These are phyloP conservation scores for Laburnicola sp. DNA, from an alignment of 2,329 filamentous ascomycete species.

Conservation along the genomic window DNA sequence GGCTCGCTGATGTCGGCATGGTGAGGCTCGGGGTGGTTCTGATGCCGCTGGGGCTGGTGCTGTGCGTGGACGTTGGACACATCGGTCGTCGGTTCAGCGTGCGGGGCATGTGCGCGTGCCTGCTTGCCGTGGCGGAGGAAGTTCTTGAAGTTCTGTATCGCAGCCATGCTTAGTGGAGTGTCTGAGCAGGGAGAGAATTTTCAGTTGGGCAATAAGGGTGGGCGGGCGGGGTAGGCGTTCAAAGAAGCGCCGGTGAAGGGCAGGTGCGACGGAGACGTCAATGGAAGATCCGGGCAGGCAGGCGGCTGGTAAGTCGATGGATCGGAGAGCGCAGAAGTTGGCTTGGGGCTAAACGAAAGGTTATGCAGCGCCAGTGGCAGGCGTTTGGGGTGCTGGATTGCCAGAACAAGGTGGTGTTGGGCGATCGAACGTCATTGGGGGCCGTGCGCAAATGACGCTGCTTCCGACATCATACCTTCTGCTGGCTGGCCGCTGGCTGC, in stretches of 20 bases:
- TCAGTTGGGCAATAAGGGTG: no score
- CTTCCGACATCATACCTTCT: slow-evolving; percentile 26
- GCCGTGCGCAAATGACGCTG: slow-evolving; percentile 23
- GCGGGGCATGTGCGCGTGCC: slow-evolving; percentile 68
- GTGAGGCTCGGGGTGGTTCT: slow-evolving; percentile 55
- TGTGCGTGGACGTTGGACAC: slow-evolving; percentile 67
- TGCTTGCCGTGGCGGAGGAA: slow-evolving; percentile 98
- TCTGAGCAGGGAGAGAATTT: slow-evolving; percentile 11
- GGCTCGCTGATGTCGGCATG: slow-evolving; percentile 69
- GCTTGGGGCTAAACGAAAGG: slow-evolving; percentile 14
- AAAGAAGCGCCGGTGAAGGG: neutral
- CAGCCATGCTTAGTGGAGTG: slow-evolving; percentile 57
- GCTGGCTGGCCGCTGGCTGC: neutral
- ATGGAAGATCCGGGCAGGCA: neutral
- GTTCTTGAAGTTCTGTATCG: slow-evolving; percentile 95
- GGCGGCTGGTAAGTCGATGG: slow-evolving; percentile 7
- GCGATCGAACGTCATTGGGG: slow-evolving; percentile 18
- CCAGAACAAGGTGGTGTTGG: slow-evolving; percentile 30
- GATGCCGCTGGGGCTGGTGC: slow-evolving; percentile 54
- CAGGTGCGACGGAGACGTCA: slow-evolving; percentile 5
- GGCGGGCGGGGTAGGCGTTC: slow-evolving; percentile 22
- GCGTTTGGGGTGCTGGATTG: slow-evolving; percentile 15
- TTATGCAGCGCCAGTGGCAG: slow-evolving; percentile 30
- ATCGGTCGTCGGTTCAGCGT: slow-evolving; percentile 64
- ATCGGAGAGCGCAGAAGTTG: slow-evolving; percentile 12